phyloP scores from a whole-genome alignment of 306 rosid species.

The Casuarina cunninghamiana region DNA sequence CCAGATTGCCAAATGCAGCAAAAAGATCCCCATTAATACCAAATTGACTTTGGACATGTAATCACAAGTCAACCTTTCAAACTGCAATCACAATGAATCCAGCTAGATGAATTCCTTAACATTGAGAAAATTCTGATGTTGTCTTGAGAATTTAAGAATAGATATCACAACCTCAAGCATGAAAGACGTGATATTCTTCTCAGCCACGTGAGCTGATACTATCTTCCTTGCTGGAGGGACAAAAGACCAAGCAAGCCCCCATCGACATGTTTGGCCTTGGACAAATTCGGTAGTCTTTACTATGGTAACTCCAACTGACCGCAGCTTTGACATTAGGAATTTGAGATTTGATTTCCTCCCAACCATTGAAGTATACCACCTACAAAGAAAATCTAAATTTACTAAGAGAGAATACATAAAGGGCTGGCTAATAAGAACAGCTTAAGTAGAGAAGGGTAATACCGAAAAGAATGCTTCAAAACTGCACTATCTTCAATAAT shows the following conservation, averaged over 20 bases:
- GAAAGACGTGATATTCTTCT: constrained; percentile 66
- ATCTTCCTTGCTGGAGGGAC: constrained; percentile 54
- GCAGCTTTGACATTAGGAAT: constrained; percentile 59
- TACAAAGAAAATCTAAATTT: constrained; percentile 24
- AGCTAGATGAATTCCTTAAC: not conserved
- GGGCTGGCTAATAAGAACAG: not conserved
- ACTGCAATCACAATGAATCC: not conserved
- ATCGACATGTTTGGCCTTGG: constrained; percentile 78
- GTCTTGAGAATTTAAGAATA: not conserved
- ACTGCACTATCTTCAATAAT: constrained; percentile 71
- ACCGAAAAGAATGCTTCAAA: constrained; percentile 66
- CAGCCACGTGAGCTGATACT: constrained; percentile 41
- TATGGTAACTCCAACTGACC: constrained; percentile 73
- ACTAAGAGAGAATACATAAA: not conserved
- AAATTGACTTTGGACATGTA: not conserved
- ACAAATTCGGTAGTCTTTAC: constrained; percentile 92
- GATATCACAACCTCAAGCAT: constrained; percentile 47
- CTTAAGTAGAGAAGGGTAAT: constrained; percentile 18
- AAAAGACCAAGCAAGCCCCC: constrained; percentile 98
- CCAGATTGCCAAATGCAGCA: constrained; percentile 1
- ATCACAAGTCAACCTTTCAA: not conserved
- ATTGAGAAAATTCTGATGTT: not conserved
- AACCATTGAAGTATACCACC: constrained; percentile 90
- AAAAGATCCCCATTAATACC: not conserved
- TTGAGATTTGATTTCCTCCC: constrained; percentile 67